Evolutionary conservation across 1,139 yeast species (phyloP), one percentile per base, ranked within the genome.

Genomic region (Arxiozyma slooffiae): DNA sequence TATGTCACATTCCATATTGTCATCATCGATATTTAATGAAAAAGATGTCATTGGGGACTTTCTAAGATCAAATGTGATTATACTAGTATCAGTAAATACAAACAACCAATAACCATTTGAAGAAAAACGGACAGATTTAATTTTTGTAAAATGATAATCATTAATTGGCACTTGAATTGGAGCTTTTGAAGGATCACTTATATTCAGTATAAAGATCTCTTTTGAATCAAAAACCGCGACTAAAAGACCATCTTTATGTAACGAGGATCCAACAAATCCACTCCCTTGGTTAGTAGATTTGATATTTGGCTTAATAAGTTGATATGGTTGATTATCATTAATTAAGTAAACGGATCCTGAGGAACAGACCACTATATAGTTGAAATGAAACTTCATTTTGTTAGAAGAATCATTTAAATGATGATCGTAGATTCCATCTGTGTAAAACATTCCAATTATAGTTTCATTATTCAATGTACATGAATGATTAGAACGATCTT

Each of bases 31-130:
- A 16, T 30, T n/a, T 34, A 38, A 20, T 21, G 18, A 14, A 8
- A 34, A 20, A 20, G 16, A 11, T 5, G 45, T 34, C 45, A 56
- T 59, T 0, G 61, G 53, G 42, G 69, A 69, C 55, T 80, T 80
- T 56, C 88, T 71, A 53, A 82, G 68, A 63, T 82, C 86, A 60
- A 76, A 71, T n/a, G 82, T 70, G 48, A 77, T 75, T 3, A 72
- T 51, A 21, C 49, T 38, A 14, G 47, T 52, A 9, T 55, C 57
- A 30, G 64, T 57, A 14, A 57, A 50, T 56, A 73, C 66, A 59
- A 69, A 70, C 49, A 84, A 66, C 84, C 88, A 82, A 65, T 81
- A 83, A 5, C 94, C 94, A 61, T 85, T 85, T 26, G 75, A 70
- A 8, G 85, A 82, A 69, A 85, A 85, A 46, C 66, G 62, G 1